Evolutionary conservation across 1,284 basidiomycete genomes (phyloP), one percentile per base, ranked within the genome.

Genomic region (Gastroboletus turbinatus): DNA sequence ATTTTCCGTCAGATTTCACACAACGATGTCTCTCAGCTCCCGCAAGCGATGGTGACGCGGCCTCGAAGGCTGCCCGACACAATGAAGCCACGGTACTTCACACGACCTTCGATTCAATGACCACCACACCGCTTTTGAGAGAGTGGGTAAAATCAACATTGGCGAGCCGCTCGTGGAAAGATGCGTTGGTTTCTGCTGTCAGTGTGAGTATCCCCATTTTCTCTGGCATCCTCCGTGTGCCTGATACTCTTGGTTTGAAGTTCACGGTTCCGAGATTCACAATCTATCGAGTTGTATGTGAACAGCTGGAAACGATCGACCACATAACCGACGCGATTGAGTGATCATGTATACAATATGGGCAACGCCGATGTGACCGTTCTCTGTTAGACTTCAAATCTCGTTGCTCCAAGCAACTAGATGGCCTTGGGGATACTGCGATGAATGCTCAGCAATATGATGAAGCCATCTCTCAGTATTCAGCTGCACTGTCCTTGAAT

Each of bases 391-490:
- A 27, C 10, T 59, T 58, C n/a, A 53, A 1, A 7, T 9, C 1
- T 1, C 56, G 36, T 16, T 59, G 30, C 11, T 4, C 9, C 1
- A 3, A 2, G 9, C 48, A 35, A 9, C 17, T 58, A 4, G 46
- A 29, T 4, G n/a, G 5, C 6, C 17, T 50, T 1, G 57, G 46
- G 3, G 50, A 59, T 30, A 5, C 5, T 1, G 42, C 57, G 0
- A 17, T 21, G 36, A 6, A 9, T 5, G 16, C 13, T 8, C 5
- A 13, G 6, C 32, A 4, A 11, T 5, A 52, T 9, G 46, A 57
- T 4, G 19, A 43, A 0, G 57, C 57, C 3, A 52, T 57, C 16
- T 16, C 17, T 1, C 38, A 17, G 2, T 57, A 57, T 32, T 55
- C 54, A 1, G 17, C 38, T 21, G 30, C 30, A 35, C 35, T 35